Percentiles rank a stretch among this genome's conserved stretches.
Evolutionary conservation across 2,329 filamentous ascomycete genomes (phyloP).

Genomic region (Periconia sp.): DNA sequence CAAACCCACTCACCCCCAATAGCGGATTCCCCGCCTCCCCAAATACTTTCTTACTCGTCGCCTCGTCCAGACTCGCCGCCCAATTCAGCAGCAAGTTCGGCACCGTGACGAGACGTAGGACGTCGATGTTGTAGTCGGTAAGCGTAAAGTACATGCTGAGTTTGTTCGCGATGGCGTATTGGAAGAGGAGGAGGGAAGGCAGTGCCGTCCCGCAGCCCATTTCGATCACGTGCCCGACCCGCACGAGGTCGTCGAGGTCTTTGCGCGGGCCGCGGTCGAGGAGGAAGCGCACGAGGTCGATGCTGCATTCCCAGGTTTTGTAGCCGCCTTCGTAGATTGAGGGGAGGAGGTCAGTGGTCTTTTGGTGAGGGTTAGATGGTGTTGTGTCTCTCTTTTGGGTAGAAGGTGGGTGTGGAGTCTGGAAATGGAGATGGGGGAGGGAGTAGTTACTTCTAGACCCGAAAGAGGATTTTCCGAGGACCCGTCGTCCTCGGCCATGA

Average conservation of each 20-base stretch:
- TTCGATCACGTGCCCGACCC: constrained; percentile 57
- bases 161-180: constrained; percentile 57
- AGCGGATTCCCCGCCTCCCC: constrained; percentile 21
- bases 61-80: constrained; percentile 34
- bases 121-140: constrained; percentile 78
- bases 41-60: constrained; percentile 17
- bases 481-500: constrained; percentile 69
- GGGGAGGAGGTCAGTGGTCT: constrained; percentile 72
- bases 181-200: constrained; percentile 71
- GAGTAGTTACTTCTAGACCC: constrained; percentile 25
- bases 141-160: constrained; percentile 63
- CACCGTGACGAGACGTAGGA: constrained; percentile 75
- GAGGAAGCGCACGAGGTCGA: constrained; percentile 72
- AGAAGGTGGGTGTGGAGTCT: constrained; percentile 14
- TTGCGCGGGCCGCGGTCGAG: constrained; percentile 52
- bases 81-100: constrained; percentile 77
- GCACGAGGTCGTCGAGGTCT: constrained; percentile 51
- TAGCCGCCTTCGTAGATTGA: constrained; percentile 86
- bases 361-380: background rate
- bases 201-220: constrained; percentile 79
- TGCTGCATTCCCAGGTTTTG: constrained; percentile 86
- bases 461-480: constrained; percentile 29
- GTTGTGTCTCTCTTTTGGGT: constrained; percentile 26
- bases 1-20: background rate
- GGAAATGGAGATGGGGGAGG: too few relatives aligned